phyloP scores from a whole-genome alignment of 1,284 basidiomycete genomes.

The Agroathelia rolfsii region DNA sequence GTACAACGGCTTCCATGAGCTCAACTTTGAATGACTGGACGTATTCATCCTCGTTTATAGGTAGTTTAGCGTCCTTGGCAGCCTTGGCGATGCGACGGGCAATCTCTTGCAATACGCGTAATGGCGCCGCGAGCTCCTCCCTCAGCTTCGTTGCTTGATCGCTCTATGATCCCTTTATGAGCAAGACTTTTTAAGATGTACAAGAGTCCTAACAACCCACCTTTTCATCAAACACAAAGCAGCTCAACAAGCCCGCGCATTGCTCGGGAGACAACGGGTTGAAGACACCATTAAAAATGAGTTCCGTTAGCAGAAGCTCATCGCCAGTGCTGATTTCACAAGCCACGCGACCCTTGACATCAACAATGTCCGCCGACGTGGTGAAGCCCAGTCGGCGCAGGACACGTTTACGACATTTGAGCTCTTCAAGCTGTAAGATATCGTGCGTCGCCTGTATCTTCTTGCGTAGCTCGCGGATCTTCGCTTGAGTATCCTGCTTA shows the following conservation, averaged over 20 bases:
- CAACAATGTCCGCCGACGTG: slow-evolving; percentile 83
- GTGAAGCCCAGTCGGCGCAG: slow-evolving; percentile 90
- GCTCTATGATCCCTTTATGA: slow-evolving; percentile 63
- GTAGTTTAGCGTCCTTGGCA: slow-evolving; percentile 85
- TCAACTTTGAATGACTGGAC: slow-evolving; percentile 96
- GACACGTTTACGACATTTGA: slow-evolving; percentile 92
- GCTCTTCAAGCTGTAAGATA: slow-evolving; percentile 92
- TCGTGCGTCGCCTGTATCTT: slow-evolving; percentile 86
- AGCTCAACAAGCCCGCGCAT: slow-evolving; percentile 86
- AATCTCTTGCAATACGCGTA: slow-evolving; percentile 92
- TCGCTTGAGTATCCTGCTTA: slow-evolving; percentile 67
- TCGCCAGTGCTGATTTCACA: slow-evolving; percentile 98
- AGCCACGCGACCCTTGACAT: slow-evolving; percentile 96
- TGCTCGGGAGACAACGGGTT: slow-evolving; percentile 87
- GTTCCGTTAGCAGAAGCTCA: slow-evolving; percentile 91
- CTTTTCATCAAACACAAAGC: slow-evolving; percentile 98
- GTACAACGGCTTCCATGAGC: slow-evolving; percentile 93
- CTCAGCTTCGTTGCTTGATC: slow-evolving; percentile 81
- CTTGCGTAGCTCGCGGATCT: slow-evolving; percentile 72
- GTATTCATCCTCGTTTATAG: slow-evolving; percentile 90
- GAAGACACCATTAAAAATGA: slow-evolving; percentile 97
- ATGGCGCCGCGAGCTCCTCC: slow-evolving; percentile 86
- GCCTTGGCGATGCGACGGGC: slow-evolving; percentile 94
- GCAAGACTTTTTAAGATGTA: slow-evolving; percentile 6
- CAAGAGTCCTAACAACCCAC: slow-evolving; percentile 35